Base-by-base conservation (phyloP, 371 early-diverging fungal genomes). In the Mucor plumbeus region DNA sequence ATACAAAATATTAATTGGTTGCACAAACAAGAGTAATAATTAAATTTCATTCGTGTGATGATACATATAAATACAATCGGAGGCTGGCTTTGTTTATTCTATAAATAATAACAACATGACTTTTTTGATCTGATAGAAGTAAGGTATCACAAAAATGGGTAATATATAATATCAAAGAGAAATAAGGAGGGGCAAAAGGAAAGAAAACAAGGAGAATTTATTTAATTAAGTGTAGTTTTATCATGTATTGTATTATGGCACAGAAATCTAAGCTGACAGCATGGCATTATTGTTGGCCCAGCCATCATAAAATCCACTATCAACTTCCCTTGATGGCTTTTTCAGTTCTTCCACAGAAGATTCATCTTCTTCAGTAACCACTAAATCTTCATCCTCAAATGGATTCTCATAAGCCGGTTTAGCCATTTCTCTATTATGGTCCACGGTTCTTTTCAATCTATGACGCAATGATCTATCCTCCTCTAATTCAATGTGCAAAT, bases 361-460 rank as follows among this genome's bases (percentile, higher is more conserved):
- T 13, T 50, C 65, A 38, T 77, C 75, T 11, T 80, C 75, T 34
- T 81, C 81, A 4, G 58, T 69, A 10, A 82, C 82, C 41, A 82
- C 63, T 33, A 74, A 74, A 48, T 74, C 74, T 43, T 71, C 78
- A 65, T 82, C 82, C 65, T 82, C 82, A 63, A 82, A 82, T 21
- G 82, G 82, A 54, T 82, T 82, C n/a, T 73, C 70, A 26, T 77
- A 79, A 0, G 71, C 68, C 5, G 70, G 71, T 55, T 70, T 70
- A 1, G 73, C 41, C 41, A 63, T 21, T 41, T 72, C 58, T 59
- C 75, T 70, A 39, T 78, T 75, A 43, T 77, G 61, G 13, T 70
- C 35, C 0, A 78, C 78, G 0, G 64, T 61, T 17, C 65, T 40
- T 11, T 63, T 65, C 36, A 81, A 53, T 58, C 69, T 59, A 44